Base-by-base conservation (phyloP, 176 grass and related monocot species). In the Musa acuminata region DNA sequence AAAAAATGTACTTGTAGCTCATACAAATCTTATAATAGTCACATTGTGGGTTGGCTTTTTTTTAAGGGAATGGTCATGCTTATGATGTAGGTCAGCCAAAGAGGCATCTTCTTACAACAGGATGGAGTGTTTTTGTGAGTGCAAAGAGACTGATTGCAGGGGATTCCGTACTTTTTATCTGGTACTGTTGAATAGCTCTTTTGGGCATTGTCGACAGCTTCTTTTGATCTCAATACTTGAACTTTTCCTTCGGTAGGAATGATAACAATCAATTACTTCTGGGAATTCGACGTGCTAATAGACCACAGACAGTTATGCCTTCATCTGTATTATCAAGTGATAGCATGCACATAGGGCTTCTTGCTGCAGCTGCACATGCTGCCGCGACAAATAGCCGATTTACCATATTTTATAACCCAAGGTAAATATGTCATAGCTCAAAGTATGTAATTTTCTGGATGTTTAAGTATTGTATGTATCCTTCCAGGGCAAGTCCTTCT, bases 321-420 rank as follows among this genome's bases (percentile, higher is more conserved):
- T 98, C 94, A 74, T 98, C 94, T 22, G 94, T 98, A 62, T 82
- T 98, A 68, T 98, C 94, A n/a, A 98, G 94, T 73, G 94, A 93
- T 74, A 98, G 94, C 84, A 98, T 98, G 94, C 94, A 98, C 58
- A 96, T 98, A 51, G 94, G 94, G 70, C 83, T 98, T 76, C 94
- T 98, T 80, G 94, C 94, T 53, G 94, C 94, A 74, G 94, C 94
- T 72, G 86, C 90, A 83, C 94, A 98, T 89, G 94, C 94, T 52
- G 94, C 94, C 23, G 83, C 90, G 35, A 98, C 94, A 79, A 98
- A 98, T 83, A 93, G 90, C 78, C 87, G 94, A 65, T 98, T 98
- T 79, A 98, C 94, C 67, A 93, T 98, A 65, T 98, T 97, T 58
- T 98, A 98, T 77, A 98, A 98, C 64, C 94, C 94, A 66, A 98